Base-by-base conservation (phyloP, 768 basidiomycete genomes). In the Rhodosporidiobolus sp. region DNA sequence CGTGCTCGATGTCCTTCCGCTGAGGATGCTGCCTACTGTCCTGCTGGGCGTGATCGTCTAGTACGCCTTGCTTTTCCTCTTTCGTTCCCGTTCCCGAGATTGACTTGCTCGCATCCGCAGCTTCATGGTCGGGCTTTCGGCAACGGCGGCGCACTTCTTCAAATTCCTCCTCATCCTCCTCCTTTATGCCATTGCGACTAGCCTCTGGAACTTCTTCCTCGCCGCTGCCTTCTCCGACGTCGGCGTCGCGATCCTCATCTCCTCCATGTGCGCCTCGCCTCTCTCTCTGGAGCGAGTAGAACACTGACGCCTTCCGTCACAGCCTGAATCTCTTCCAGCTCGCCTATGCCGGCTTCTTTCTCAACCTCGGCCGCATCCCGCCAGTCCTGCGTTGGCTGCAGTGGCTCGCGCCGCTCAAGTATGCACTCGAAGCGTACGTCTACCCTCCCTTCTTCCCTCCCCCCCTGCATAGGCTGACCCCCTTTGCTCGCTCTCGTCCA, bases 71-170 rank as follows among this genome's bases (percentile, higher is more conserved):
- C 77, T 68, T 80, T 32, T 22, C 55, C 3, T 7, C 24, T 0
- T 24, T 4, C 45, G 8, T 12, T 7, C 34, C 17, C 32, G 30
- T 22, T 52, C 20, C 38, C 6, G 43, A 10, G 35, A 24, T 55
- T 61, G 65, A 75, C 72, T 70, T 90, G 89, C 63, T 89, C 3
- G 5, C 20, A 2, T 10, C 28, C 88, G n/a, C 67, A 93, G 92
- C 77, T 92, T 91, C 91, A 94, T 97, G 94, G 92, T 92, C 5
- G 94, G 94, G 20, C 86, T 97, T 8, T 86, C 90, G 3, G 84
- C 84, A 8, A 86, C 90, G 54, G 88, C 92, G 4, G 86, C 88
- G 0, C 85, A 89, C 79, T 97, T 89, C 85, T 98, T 96, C 88
- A 98, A 96, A 78, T 98, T 91, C 82, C 83, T 96, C 30, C 86